phyloP scores from a whole-genome alignment of 2,329 filamentous ascomycete species.

The Metarhizium rileyi region DNA sequence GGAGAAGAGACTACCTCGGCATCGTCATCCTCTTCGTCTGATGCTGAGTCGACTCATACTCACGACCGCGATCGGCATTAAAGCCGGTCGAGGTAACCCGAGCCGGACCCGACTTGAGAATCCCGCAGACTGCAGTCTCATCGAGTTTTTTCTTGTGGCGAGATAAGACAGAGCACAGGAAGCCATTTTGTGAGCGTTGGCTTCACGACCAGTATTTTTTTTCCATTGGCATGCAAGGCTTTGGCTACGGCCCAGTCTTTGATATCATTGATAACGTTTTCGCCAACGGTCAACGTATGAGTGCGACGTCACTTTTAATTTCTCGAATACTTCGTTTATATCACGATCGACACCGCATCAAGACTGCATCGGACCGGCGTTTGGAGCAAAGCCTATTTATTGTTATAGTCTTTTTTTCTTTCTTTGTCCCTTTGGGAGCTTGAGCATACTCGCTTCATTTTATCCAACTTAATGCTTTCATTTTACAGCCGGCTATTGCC shows the following conservation, averaged over 20 bases:
- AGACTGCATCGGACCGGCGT: constrained; percentile 7
- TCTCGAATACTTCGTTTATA: not conserved
- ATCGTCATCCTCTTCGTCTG: constrained; percentile 22
- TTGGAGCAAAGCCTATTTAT: constrained; percentile 1
- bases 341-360: constrained; percentile 3
- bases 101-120: not conserved
- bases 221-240: not conserved
- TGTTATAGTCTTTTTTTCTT: not conserved
- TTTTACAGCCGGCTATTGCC: not conserved
- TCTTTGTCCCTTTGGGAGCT: not conserved
- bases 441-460: not conserved
- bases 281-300: not conserved
- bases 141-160: not conserved
- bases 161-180: not conserved
- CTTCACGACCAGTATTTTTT: not conserved
- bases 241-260: constrained; percentile 1
- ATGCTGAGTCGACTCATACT: constrained; percentile 26
- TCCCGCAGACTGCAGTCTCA: not conserved
- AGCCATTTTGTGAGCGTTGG: not conserved
- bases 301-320: not conserved
- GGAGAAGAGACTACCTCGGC: constrained; percentile 22
- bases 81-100: not conserved
- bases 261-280: not conserved
- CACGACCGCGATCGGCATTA: constrained; percentile 5
- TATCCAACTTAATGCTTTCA: not conserved